Base-by-base conservation (phyloP, 371 early-diverging fungal genomes). In the Umbelopsis sp. region DNA sequence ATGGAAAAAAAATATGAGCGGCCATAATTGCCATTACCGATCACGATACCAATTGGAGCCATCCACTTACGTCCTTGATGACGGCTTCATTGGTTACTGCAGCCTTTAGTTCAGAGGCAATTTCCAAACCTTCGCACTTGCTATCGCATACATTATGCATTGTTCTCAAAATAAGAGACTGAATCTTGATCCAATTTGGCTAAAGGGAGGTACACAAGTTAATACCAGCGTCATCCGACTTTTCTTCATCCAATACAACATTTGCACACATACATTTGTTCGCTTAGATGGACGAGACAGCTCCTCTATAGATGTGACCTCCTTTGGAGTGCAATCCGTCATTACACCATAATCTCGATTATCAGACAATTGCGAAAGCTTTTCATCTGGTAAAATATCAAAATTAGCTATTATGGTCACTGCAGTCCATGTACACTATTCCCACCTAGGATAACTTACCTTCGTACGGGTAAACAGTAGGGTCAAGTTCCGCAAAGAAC, bases 261-360 rank as follows among this genome's bases (percentile, higher is more conserved):
- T 57, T 35, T 29, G 18, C 11, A 35, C 11, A 35, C 72, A 65
- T 72, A 72, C 74, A 20, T 76, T 76, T 18, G 80, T 77, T 44
- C 78, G 82, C 20, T 67, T 22, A 0, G 80, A 71, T 29, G 85
- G 77, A 10, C 82, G 82, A 48, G 77, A 80, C 18, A 72, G 57
- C 62, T 72, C 67, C 66, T 86, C 83, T 12, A 76, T 76, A 16
- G 80, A 74, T 1, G 77, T 66, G 12, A 75, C 51, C 16, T 74
- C 78, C 10, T 74, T 70, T 3, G 81, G 70, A 68, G 81, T 84
- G 72, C 81, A 89, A 70, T 86, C 83, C 65, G 85, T 69, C 68
- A 89, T 80, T 16, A 91, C 86, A 29, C 77, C 85, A 14, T 80
- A 82, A 52, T 91, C 91, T 20, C 91, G 81, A 66, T 91, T 91